Percentiles rank a stretch among this genome's conserved stretches.
Evolutionary conservation across 2,329 filamentous ascomycete genomes (phyloP).

Genomic region (Clonostachys rosea): DNA sequence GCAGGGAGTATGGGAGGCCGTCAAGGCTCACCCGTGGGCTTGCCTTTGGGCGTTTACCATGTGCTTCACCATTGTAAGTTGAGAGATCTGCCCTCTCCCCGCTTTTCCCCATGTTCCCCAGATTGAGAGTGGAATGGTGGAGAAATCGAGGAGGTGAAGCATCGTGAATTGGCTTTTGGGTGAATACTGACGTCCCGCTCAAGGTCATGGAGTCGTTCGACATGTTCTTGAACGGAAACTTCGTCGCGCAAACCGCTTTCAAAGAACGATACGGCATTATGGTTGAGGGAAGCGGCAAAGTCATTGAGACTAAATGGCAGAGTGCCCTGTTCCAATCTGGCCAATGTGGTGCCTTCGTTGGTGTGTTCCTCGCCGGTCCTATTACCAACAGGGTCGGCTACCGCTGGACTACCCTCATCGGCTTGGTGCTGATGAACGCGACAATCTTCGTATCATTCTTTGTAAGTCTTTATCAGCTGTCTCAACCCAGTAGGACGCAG

Average conservation of each 20-base stretch:
- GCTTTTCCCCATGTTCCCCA: no score
- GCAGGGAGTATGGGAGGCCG: constrained; percentile 28
- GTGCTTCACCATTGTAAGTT: constrained; percentile 42
- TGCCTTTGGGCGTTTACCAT: constrained; percentile 41
- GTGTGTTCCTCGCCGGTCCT: constrained; percentile 26
- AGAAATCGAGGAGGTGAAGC: no score
- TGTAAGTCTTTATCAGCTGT: constrained; percentile 19
- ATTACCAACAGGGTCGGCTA: constrained; percentile 27
- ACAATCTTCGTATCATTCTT: constrained; percentile 49
- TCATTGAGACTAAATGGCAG: constrained; percentile 35
- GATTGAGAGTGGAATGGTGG: no score
- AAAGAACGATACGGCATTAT: constrained; percentile 26
- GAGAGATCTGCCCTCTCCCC: constrained; percentile 18
- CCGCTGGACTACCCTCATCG: constrained; percentile 25
- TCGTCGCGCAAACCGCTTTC: constrained; percentile 19
- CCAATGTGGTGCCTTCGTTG: constrained; percentile 25
- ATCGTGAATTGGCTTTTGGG: no score
- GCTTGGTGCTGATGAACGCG: constrained; percentile 28
- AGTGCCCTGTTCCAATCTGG: constrained; percentile 25
- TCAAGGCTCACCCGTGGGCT: constrained; percentile 33
- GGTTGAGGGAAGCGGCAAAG: constrained; percentile 4
- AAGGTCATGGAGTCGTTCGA: no score
- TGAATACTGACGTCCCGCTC: no score
- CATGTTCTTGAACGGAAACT: no score
- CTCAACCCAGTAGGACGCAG: not conserved